These are phyloP conservation scores for Licmophora abbreviata DNA, from an alignment of 108 stramenopile genomes.

Conservation along the genomic window DNA sequence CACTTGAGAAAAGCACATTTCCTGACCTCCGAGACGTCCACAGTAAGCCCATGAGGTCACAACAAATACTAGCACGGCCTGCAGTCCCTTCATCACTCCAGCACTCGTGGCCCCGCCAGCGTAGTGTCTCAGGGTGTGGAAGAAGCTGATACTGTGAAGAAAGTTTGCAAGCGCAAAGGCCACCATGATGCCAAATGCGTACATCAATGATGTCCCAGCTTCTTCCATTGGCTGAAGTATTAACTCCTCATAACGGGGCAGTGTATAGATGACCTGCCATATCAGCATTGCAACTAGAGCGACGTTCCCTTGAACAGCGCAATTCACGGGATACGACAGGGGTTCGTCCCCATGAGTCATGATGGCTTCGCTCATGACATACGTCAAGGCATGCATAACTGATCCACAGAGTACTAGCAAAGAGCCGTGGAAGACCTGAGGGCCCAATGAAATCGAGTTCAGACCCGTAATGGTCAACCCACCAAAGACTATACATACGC, in stretches of 20 bases:
- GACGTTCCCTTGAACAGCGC: conserved; percentile 55
- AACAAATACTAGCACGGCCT: conserved; percentile 74
- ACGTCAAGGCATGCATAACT: conserved; percentile 53
- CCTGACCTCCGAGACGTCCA: conserved; percentile 45
- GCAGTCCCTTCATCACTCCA: conserved; percentile 77
- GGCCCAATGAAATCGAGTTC: conserved; percentile 31
- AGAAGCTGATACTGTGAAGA: conserved; percentile 60
- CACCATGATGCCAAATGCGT: conserved; percentile 19
- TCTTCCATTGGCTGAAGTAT: conserved; percentile 41
- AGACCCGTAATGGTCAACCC: conserved; percentile 51
- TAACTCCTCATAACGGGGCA: conserved; percentile 35
- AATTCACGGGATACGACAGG: conserved; percentile 59
- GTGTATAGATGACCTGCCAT: conserved; percentile 70
- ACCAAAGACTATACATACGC: conserved; percentile 45
- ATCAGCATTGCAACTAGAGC: conserved; percentile 26
- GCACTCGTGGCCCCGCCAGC: conserved; percentile 70
- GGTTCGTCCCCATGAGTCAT: conserved; percentile 23
- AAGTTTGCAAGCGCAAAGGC: conserved; percentile 42
- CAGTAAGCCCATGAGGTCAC: conserved; percentile 53
- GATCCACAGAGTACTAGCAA: conserved; percentile 48
- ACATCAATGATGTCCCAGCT: conserved; percentile 28
- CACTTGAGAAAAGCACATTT: conserved; percentile 60
- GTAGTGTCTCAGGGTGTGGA: conserved; percentile 52
- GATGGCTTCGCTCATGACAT: conserved; percentile 56
- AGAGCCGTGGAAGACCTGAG: conserved; percentile 37